Evolutionary conservation across 2,329 filamentous ascomycete genomes (phyloP).

Genomic region (Phialemonium atrogriseum): DNA sequence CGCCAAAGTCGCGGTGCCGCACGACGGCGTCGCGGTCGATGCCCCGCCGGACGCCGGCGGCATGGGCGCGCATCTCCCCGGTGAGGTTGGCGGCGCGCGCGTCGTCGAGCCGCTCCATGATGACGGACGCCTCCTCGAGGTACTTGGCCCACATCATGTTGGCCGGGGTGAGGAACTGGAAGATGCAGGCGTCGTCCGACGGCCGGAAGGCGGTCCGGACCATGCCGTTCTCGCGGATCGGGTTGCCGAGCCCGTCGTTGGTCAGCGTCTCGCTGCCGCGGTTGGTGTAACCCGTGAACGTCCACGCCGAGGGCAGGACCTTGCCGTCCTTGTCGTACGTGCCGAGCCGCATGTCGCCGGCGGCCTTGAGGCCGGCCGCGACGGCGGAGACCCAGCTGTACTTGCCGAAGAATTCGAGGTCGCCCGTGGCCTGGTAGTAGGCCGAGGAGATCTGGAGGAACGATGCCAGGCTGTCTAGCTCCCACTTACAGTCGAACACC

Average conservation of each 20-base stretch:
- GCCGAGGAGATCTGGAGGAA: slow-evolving; percentile 76
- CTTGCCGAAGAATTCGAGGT: slow-evolving; percentile 47
- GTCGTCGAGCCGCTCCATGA: slow-evolving; percentile 34
- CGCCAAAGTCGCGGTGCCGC: slow-evolving; percentile 46
- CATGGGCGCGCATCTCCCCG: slow-evolving; percentile 44
- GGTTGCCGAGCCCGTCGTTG: slow-evolving; percentile 68
- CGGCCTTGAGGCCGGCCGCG: slow-evolving; percentile 53
- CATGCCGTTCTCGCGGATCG: slow-evolving; percentile 66
- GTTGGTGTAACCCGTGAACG: slow-evolving; percentile 64
- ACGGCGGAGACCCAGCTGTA: slow-evolving; percentile 63
- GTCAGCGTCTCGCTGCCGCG: slow-evolving; percentile 67
- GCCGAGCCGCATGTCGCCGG: slow-evolving; percentile 57
- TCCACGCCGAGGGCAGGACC: slow-evolving; percentile 52
- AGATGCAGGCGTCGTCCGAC: slow-evolving; percentile 74
- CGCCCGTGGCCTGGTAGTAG: slow-evolving; percentile 58
- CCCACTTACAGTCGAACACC: slow-evolving; percentile 87
- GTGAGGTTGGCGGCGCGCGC: slow-evolving; percentile 33
- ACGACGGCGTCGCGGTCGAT: slow-evolving; percentile 67
- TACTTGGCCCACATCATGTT: slow-evolving; percentile 67
- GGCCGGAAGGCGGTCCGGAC: slow-evolving; percentile 75
- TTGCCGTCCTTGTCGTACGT: slow-evolving; percentile 55
- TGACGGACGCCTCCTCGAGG: slow-evolving; percentile 40
- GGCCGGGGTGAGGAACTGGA: slow-evolving; percentile 70
- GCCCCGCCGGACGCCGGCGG: slow-evolving; percentile 55
- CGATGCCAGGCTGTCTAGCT: slow-evolving; percentile 78